These are phyloP conservation scores for Plasmodium cynomolgi DNA, from an alignment of 169 alveolate species.

Conservation along the genomic window DNA sequence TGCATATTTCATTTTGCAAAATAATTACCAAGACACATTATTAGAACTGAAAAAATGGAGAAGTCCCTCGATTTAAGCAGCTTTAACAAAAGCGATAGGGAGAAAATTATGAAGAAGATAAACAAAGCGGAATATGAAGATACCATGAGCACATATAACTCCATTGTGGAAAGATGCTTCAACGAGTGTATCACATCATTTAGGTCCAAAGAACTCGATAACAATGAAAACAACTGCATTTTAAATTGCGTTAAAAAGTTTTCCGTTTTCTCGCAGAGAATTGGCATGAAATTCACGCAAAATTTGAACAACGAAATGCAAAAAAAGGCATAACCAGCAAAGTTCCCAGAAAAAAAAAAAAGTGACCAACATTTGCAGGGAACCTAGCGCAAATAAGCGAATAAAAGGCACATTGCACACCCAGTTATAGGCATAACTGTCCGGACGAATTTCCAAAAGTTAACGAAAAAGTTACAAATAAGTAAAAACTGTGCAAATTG, in stretches of 20 bases:
- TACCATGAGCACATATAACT: constrained; percentile 84
- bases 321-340: constrained; percentile 17
- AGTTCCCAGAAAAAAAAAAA: not conserved
- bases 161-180: constrained; percentile 84
- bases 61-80: constrained; percentile 74
- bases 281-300: constrained; percentile 83
- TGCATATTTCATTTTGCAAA: not conserved
- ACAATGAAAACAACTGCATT: constrained; percentile 80
- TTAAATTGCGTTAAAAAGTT: constrained; percentile 84
- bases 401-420: not conserved
- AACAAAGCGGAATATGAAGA: constrained; percentile 85
- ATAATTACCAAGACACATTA: not conserved
- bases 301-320: constrained; percentile 77
- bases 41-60: constrained; percentile 34
- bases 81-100: constrained; percentile 77
- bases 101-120: constrained; percentile 79
- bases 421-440: not conserved
- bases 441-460: not conserved
- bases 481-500: not conserved
- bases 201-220: constrained; percentile 83
- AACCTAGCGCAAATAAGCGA: not conserved
- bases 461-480: not conserved
- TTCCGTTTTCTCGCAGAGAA: constrained; percentile 83
- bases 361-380: not conserved
- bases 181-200: constrained; percentile 83